A percentile compares a stretch with the other conserved stretches of the same genome.
Evolutionary conservation across 257 asterid genomes (phyloP).

Genomic region (Scutellaria galericulata): DNA sequence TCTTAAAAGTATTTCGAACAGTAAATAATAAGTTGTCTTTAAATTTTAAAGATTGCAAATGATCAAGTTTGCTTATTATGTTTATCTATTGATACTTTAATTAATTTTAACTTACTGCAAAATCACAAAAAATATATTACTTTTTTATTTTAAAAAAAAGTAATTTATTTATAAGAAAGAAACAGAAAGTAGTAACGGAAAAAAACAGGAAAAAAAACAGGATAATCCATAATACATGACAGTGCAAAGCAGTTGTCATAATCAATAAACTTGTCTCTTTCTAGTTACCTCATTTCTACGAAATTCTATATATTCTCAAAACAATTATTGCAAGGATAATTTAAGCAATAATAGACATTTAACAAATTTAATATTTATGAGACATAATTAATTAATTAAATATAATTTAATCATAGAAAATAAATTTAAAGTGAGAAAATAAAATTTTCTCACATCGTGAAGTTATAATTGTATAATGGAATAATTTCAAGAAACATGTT

Average conservation of each 20-base stretch:
- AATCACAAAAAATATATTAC: not conserved
- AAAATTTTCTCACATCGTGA: no score
- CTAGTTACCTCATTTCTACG: constrained; percentile 31
- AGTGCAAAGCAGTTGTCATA: constrained; percentile 23
- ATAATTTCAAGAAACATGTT: not conserved
- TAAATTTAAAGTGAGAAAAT: no score
- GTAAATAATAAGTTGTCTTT: no score
- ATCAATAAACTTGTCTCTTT: constrained; percentile 29
- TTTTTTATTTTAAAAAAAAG: no score
- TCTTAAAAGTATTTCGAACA: no score
- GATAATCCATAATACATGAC: constrained; percentile 15
- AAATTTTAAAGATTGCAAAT: no score
- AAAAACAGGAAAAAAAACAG: constrained; percentile 35
- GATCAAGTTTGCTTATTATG: no score
- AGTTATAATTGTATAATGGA: no score
- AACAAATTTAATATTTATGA: no score
- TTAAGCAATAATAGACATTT: not conserved
- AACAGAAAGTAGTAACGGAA: not conserved
- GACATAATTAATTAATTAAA: no score
- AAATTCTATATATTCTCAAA: constrained; percentile 12
- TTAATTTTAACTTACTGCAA: not conserved
- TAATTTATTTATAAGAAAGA: not conserved
- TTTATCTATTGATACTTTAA: no score
- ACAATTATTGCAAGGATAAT: not conserved
- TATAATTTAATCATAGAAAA: no score